Evolutionary conservation across 2,329 filamentous ascomycete species (phyloP), one percentile per base, ranked within the genome.

Genomic region (Herpomyces periplanetae): DNA sequence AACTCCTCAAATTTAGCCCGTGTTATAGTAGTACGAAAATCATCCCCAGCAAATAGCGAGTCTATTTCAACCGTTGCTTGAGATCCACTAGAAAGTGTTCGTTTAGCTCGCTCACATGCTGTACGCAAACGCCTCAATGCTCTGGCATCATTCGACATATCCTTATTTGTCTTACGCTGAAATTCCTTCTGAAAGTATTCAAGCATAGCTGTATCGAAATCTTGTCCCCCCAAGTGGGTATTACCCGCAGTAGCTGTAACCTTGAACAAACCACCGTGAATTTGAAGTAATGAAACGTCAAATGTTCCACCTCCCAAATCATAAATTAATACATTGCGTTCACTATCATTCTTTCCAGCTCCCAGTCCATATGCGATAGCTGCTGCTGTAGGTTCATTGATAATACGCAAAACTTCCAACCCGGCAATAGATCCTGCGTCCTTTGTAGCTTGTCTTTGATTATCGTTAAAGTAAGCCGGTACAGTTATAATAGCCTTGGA

Each of bases 381-480:
- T 26, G 80, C 80, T 31, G 80, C 80, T 27, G 80, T 96, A 25
- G 80, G 80, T 53, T 96, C 80, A 59, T 96, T 96, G 51, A 96
- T 91, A 50, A 96, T 91, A 56, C 80, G 73, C 44, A 96, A 73
- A 32, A 96, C 71, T 48, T 91, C 88, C 27, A 96, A 61, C 33
- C 75, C 80, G 36, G 75, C 50, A 38, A 96, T 96, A 42, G 75
- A 65, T 61, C 80, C 80, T 30, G 80, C 80, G 39, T 91, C 80
- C 62, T 91, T 91, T 49, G 80, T 96, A 30, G 80, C 68, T 49
- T 91, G 80, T 49, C 80, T 65, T 54, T 96, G 80, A 55, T 85
- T 87, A 60, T 96, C 80, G 56, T 91, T 91, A 68, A 96, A 96
- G 58, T 96, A 96, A 40, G 80, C 80, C 23, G 80, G 80, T 23